phyloP scores from a whole-genome alignment of 2,329 filamentous ascomycete genomes.

The Teratosphaeria nubilosa region DNA sequence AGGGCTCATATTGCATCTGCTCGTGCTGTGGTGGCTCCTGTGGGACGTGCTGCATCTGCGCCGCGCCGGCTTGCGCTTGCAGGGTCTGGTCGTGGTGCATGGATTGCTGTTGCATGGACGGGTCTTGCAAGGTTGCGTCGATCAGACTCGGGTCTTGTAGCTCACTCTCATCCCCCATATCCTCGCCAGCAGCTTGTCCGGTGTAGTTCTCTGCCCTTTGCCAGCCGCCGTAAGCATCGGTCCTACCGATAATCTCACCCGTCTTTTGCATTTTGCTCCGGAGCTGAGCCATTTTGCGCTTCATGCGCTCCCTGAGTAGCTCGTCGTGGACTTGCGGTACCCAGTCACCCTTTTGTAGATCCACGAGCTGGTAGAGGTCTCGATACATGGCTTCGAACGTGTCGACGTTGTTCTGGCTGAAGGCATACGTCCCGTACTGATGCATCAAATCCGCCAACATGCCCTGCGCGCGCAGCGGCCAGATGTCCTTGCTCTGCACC shows the following conservation, averaged over 20 bases:
- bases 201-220: conserved; percentile 25
- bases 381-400: conserved; percentile 26
- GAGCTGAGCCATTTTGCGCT: conserved; percentile 29
- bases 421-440: conserved; percentile 25
- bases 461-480: conserved; percentile 26
- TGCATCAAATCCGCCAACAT: conserved; percentile 28
- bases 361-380: conserved; percentile 26
- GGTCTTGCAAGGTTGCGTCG: not conserved
- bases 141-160: conserved; percentile 3
- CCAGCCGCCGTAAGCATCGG: conserved; percentile 24
- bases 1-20: conserved; percentile 20
- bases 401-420: conserved; percentile 20
- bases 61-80: not conserved
- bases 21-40: conserved; percentile 6
- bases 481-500: conserved; percentile 29
- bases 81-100: not conserved
- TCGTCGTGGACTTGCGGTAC: conserved; percentile 25
- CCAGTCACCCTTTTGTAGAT: conserved; percentile 26
- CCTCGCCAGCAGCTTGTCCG: conserved; percentile 21
- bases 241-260: conserved; percentile 25
- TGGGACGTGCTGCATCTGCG: not conserved
- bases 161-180: conserved; percentile 18
- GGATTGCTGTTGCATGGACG: not conserved
- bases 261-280: conserved; percentile 29
- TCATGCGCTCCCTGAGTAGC: conserved; percentile 27